Percentiles rank a stretch among this genome's conserved stretches.
These are phyloP conservation scores for Zymoseptoria brevis DNA, from an alignment of 2,329 filamentous ascomycete species.

Conservation along the genomic window DNA sequence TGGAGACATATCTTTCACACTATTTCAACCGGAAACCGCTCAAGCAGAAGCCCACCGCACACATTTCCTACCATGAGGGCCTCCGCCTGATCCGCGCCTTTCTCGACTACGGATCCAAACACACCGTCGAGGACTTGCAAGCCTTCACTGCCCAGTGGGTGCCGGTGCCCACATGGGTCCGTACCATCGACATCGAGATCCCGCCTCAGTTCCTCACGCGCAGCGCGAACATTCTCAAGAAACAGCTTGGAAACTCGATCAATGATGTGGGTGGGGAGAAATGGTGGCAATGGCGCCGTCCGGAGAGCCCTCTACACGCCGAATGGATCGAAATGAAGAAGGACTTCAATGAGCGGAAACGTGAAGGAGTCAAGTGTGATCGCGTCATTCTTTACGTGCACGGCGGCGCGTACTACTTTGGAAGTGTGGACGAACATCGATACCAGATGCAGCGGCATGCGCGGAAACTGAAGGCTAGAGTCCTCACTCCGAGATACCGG, in stretches of 20 bases:
- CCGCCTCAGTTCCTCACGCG: constrained; percentile 54
- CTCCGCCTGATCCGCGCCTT: constrained; percentile 81
- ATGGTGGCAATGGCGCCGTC: constrained; percentile 85
- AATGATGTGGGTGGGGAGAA: constrained; percentile 67
- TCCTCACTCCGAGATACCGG: constrained; percentile 78
- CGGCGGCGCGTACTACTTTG: constrained; percentile 91
- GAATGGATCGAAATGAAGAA: constrained; percentile 96
- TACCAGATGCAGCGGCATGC: constrained; percentile 97
- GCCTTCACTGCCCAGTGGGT: constrained; percentile 89
- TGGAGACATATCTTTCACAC: constrained; percentile 83
- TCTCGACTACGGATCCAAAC: constrained; percentile 72
- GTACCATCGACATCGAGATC: constrained; percentile 62
- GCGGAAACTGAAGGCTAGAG: constrained; percentile 80
- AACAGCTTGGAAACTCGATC: constrained; percentile 74
- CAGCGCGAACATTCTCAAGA: constrained; percentile 59
- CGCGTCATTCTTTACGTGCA: constrained; percentile 91
- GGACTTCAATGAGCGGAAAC: constrained; percentile 64
- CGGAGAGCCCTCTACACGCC: constrained; percentile 58
- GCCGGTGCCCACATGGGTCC: constrained; percentile 80
- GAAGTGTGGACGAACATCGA: constrained; percentile 91
- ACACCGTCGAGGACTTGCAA: constrained; percentile 89
- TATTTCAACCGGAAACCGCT: constrained; percentile 73
- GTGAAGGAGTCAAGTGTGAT: constrained; percentile 48
- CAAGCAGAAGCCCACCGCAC: constrained; percentile 73
- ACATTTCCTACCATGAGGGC: constrained; percentile 91